Evolutionary conservation across 2,329 filamentous ascomycete species (phyloP).

Genomic region (Colletotrichum salicis): DNA sequence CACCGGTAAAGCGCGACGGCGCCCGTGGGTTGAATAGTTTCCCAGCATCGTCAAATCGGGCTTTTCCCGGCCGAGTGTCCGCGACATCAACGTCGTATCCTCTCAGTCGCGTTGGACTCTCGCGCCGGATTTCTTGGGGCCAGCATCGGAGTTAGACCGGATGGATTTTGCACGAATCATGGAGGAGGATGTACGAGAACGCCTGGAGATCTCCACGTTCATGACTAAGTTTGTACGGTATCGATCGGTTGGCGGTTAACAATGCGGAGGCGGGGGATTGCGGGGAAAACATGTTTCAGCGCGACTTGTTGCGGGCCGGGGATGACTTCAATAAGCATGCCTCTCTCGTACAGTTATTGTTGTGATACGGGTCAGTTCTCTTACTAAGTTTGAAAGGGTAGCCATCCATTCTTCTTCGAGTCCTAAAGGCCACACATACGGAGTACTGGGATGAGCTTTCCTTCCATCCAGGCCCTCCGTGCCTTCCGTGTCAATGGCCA

Average conservation of each 20-base stretch:
- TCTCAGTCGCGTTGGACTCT: background rate
- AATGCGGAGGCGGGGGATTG: slow-evolving; percentile 7
- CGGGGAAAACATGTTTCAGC: background rate
- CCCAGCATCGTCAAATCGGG: slow-evolving; percentile 23
- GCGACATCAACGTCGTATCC: background rate
- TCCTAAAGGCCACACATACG: no score
- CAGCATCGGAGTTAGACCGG: background rate
- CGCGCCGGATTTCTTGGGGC: background rate
- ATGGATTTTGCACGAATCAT: slow-evolving; percentile 30
- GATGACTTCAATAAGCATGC: no score
- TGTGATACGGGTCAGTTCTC: no score
- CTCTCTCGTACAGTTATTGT: no score
- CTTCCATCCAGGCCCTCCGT: no score
- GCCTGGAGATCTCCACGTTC: background rate
- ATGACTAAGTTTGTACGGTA: background rate
- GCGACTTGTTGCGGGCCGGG: no score
- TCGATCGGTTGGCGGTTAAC: background rate
- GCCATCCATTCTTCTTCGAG: no score
- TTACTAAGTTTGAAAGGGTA: no score
- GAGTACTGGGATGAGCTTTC: no score
- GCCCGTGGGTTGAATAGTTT: slow-evolving; percentile 7
- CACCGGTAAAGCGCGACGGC: background rate
- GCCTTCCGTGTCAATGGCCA: no score
- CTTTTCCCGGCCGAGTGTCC: slow-evolving; percentile 9
- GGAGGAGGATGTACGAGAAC: accelerated